Percentiles rank a stretch among this genome's conserved stretches.
These are phyloP conservation scores for Pleurotus pulmonarius DNA, from an alignment of 768 basidiomycete genomes.

Conservation along the genomic window DNA sequence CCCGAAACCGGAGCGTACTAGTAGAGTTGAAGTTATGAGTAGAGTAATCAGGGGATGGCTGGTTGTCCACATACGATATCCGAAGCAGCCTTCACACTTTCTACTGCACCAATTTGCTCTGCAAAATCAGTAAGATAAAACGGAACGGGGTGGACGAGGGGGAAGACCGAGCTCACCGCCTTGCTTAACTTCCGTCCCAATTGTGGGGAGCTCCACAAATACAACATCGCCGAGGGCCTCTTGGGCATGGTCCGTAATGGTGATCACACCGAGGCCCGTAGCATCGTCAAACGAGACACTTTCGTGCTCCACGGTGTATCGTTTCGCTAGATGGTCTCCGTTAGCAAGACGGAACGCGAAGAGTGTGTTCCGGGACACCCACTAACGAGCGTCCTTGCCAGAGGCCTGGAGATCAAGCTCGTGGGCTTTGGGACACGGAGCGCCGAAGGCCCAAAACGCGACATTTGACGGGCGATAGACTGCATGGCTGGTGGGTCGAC, in stretches of 20 bases:
- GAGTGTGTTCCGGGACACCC: constrained; percentile 23
- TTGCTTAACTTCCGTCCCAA: constrained; percentile 58
- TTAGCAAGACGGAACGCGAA: no score
- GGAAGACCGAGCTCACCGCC: constrained; percentile 57
- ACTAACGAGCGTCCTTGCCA: constrained; percentile 55
- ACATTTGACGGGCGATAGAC: constrained; percentile 11
- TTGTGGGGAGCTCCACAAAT: constrained; percentile 83
- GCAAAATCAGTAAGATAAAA: not conserved
- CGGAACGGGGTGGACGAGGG: not conserved
- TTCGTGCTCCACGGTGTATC: constrained; percentile 89
- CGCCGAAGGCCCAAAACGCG: constrained; percentile 15
- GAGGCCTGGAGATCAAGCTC: constrained; percentile 24
- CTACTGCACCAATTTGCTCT: constrained; percentile 90
- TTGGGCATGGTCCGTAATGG: constrained; percentile 92
- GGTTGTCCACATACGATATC: constrained; percentile 65
- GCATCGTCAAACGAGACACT: constrained; percentile 73
- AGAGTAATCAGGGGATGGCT: constrained; percentile 10
- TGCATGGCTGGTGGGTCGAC: constrained; percentile 12
- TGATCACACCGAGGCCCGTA: constrained; percentile 74
- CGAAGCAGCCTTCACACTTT: constrained; percentile 95
- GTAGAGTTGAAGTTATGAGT: not conserved
- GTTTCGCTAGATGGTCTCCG: constrained; percentile 47
- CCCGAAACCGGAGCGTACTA: constrained; percentile 95
- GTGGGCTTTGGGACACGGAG: constrained; percentile 16
- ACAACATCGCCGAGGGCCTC: constrained; percentile 92